A percentile compares a stretch with the other conserved stretches of the same genome.
Evolutionary conservation across 305 asterid genomes (phyloP).

Genomic region (Andrographis paniculata): DNA sequence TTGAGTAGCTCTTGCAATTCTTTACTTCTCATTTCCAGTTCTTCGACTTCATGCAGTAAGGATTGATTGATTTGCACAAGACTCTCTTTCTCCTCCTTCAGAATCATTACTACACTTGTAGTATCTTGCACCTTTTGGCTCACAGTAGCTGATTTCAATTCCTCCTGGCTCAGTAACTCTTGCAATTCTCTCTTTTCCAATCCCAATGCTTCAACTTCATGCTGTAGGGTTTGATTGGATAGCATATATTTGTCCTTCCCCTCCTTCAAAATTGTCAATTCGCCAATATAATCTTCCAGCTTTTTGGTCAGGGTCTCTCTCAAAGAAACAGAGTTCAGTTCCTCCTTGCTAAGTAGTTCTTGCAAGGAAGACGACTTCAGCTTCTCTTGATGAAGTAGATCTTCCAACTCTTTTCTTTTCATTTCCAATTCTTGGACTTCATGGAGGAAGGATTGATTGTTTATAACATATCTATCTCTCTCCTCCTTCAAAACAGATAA

Average conservation of each 20-base stretch:
- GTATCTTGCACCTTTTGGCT: constrained; percentile 16
- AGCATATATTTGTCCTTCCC: constrained; percentile 45
- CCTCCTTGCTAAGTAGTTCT: constrained; percentile 66
- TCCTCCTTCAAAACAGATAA: constrained; percentile 57
- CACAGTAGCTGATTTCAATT: constrained; percentile 66
- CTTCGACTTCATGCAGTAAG: constrained; percentile 51
- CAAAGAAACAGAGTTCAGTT: constrained; percentile 60
- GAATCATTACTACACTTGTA: constrained; percentile 34
- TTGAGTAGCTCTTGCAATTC: constrained; percentile 63
- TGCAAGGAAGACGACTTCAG: constrained; percentile 67
- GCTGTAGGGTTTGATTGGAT: constrained; percentile 48
- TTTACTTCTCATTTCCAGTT: constrained; percentile 40
- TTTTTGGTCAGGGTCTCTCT: constrained; percentile 27
- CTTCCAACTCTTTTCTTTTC: constrained; percentile 53
- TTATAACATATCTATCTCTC: constrained; percentile 35
- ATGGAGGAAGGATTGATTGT: constrained; percentile 46
- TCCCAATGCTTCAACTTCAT: constrained; percentile 50
- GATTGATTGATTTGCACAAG: constrained; percentile 39
- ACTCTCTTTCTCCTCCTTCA: constrained; percentile 73
- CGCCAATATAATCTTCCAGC: constrained; percentile 20
- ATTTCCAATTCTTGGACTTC: constrained; percentile 48
- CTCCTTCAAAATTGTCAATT: constrained; percentile 54
- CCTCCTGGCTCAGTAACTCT: constrained; percentile 67
- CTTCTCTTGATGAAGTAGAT: constrained; percentile 68
- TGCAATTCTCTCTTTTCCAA: constrained; percentile 52